These are phyloP conservation scores for Chenopodium formosanum DNA, from an alignment of 148 eudicot species.

Conservation along the genomic window DNA sequence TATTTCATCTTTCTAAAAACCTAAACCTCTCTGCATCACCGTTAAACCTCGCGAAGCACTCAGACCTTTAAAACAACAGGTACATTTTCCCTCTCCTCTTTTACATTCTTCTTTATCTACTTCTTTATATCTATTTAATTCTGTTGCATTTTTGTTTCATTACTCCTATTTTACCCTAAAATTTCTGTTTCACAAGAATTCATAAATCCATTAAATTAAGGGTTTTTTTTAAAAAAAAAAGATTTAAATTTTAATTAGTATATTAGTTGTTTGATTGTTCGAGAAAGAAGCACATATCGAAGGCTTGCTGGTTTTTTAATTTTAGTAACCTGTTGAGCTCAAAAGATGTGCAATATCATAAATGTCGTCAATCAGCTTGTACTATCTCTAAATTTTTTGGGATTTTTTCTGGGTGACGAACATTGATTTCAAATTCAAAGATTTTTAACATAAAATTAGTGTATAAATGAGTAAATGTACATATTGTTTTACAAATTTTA, in stretches of 20 bases:
- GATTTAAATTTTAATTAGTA: not conserved
- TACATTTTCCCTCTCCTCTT: no score
- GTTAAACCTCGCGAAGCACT: no score
- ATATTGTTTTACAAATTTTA: no score
- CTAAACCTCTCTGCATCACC: no score
- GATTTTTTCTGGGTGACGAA: constrained; percentile 23
- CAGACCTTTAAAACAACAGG: no score
- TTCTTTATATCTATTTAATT: no score
- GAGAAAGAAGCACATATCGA: constrained; percentile 36
- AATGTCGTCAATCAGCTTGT: not conserved
- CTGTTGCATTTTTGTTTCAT: no score
- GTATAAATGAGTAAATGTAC: no score
- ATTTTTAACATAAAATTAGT: no score
- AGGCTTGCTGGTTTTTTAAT: constrained; percentile 30
- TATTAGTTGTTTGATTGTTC: not conserved
- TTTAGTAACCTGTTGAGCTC: constrained; percentile 37
- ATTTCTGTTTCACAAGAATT: not conserved
- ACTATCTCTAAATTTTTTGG: constrained; percentile 9
- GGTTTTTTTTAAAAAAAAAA: not conserved
- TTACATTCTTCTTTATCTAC: no score
- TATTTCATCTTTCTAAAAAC: no score
- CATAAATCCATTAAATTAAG: not conserved
- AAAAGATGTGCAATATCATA: constrained; percentile 39
- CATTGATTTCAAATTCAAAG: not conserved
- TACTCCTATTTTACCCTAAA: no score